These are phyloP conservation scores for Alternaria panax DNA, from an alignment of 2,329 filamentous ascomycete genomes.

Conservation along the genomic window DNA sequence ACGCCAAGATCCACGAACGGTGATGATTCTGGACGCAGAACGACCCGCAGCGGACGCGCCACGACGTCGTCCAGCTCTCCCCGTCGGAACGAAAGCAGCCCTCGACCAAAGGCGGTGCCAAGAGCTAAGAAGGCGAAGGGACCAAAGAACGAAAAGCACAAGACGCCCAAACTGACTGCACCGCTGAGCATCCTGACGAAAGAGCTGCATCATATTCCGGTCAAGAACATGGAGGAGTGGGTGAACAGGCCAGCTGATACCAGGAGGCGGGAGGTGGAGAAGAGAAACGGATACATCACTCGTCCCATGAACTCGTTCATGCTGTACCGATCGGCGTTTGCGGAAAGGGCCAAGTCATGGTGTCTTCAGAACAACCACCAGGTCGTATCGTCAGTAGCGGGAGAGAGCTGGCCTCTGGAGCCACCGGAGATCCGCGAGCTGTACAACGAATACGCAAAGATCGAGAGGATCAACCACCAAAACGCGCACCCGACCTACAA, in stretches of 20 bases:
- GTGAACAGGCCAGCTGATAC: slow-evolving; percentile 74
- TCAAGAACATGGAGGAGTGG: slow-evolving; percentile 81
- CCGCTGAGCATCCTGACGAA: slow-evolving; percentile 76
- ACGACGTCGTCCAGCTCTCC: slow-evolving; percentile 37
- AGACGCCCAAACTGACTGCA: slow-evolving; percentile 65
- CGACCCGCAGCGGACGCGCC: slow-evolving; percentile 46
- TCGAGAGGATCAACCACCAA: slow-evolving; percentile 85
- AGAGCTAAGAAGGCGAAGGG: slow-evolving; percentile 55
- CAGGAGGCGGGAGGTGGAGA: slow-evolving; percentile 72
- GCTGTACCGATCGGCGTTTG: slow-evolving; percentile 92
- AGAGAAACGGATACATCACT: slow-evolving; percentile 80
- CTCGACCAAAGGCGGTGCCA: slow-evolving; percentile 39
- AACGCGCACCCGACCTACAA: slow-evolving; percentile 90
- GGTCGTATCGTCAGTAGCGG: slow-evolving; percentile 85
- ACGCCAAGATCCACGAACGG: slow-evolving; percentile 55
- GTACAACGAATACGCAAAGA: slow-evolving; percentile 79
- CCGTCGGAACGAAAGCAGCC: slow-evolving; percentile 27
- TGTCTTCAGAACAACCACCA: slow-evolving; percentile 92
- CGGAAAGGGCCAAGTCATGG: slow-evolving; percentile 83
- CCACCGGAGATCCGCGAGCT: slow-evolving; percentile 73
- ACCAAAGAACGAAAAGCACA: slow-evolving; percentile 54
- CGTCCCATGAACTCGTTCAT: slow-evolving; percentile 98
- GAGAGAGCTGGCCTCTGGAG: slow-evolving; percentile 85
- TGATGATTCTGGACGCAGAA: slow-evolving; percentile 50
- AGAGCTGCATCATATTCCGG: slow-evolving; percentile 65